phyloP scores from a whole-genome alignment of 2,329 filamentous ascomycete genomes.

The Zarea fungicola region DNA sequence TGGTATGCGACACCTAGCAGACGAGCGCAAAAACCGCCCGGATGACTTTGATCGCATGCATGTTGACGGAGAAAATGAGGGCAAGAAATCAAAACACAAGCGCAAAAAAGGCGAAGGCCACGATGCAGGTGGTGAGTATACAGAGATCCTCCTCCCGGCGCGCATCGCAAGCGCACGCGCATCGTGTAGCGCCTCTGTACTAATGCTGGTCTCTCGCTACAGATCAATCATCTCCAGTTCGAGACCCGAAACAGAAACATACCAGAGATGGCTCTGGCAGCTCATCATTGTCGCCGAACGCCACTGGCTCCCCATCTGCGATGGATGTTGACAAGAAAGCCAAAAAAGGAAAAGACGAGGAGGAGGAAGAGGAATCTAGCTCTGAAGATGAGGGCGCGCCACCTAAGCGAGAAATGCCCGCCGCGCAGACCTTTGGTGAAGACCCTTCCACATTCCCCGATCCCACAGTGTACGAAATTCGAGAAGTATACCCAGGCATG shows the following conservation, averaged over 20 bases:
- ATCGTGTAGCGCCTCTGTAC: neutral
- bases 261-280: conserved; percentile 52
- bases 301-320: conserved; percentile 43
- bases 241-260: conserved; percentile 49
- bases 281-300: conserved; percentile 55
- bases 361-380: conserved; percentile 45
- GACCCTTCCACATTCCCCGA: conserved; percentile 89
- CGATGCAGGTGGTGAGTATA: conserved; percentile 6
- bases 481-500: conserved; percentile 68
- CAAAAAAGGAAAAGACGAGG: conserved; percentile 30
- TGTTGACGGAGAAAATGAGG: conserved; percentile 43
- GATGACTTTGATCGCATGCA: conserved; percentile 48
- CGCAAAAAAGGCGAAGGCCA: conserved; percentile 61
- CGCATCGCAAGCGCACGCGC: neutral
- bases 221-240: conserved; percentile 51
- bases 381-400: conserved; percentile 57
- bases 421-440: conserved; percentile 84
- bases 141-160: too few relatives aligned
- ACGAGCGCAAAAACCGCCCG: conserved; percentile 57
- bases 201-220: neutral
- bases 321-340: conserved; percentile 56
- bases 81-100: conserved; percentile 64
- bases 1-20: conserved; percentile 65
- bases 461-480: conserved; percentile 91
- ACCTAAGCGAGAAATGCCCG: conserved; percentile 60